phyloP scores from a whole-genome alignment of 2,329 filamentous ascomycete genomes.

The Colletotrichum limetticola region DNA sequence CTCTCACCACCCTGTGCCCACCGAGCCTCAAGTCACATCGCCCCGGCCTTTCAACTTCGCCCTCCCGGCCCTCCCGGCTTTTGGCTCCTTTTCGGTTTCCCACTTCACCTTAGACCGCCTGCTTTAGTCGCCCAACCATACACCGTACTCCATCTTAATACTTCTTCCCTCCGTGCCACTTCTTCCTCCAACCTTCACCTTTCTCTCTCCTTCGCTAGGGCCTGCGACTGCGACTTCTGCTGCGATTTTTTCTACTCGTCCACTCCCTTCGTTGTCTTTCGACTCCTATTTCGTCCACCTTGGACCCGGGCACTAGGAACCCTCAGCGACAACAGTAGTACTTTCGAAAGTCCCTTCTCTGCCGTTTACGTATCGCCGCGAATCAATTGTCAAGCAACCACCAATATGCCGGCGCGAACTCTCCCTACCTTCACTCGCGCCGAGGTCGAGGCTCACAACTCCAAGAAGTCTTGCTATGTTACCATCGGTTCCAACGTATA shows the following conservation, averaged over 20 bases:
- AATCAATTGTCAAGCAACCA: slow-evolving; percentile 13
- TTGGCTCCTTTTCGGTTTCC: slow-evolving; percentile 22
- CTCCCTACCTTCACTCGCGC: slow-evolving; percentile 85
- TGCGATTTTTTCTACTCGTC: slow-evolving; percentile 22
- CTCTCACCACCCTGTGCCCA: slow-evolving; percentile 29
- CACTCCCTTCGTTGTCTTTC: slow-evolving; percentile 28
- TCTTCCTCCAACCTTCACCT: background rate
- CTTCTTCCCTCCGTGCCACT: slow-evolving; percentile 1
- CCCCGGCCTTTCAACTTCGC: slow-evolving; percentile 14
- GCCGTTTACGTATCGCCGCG: slow-evolving; percentile 30
- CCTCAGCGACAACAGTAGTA: slow-evolving; percentile 4
- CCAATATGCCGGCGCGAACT: slow-evolving; percentile 78
- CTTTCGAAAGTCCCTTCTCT: background rate
- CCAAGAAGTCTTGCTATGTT: slow-evolving; percentile 88
- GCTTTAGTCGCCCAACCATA: background rate
- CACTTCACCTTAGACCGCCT: slow-evolving; percentile 17
- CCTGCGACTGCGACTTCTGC: slow-evolving; percentile 15
- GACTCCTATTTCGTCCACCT: slow-evolving; percentile 10
- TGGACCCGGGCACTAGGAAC: slow-evolving; percentile 9
- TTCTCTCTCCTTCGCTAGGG: slow-evolving; percentile 7
- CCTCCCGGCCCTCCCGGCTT: slow-evolving; percentile 32
- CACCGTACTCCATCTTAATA: slow-evolving; percentile 16
- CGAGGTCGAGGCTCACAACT: slow-evolving; percentile 86
- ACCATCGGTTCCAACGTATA: slow-evolving; percentile 91
- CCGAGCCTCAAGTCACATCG: slow-evolving; percentile 23